A percentile compares a stretch with the other conserved stretches of the same genome.
Conservation (phyloP, 495 filamentous ascomycete species). For the Ramalina peruviana region DNA sequence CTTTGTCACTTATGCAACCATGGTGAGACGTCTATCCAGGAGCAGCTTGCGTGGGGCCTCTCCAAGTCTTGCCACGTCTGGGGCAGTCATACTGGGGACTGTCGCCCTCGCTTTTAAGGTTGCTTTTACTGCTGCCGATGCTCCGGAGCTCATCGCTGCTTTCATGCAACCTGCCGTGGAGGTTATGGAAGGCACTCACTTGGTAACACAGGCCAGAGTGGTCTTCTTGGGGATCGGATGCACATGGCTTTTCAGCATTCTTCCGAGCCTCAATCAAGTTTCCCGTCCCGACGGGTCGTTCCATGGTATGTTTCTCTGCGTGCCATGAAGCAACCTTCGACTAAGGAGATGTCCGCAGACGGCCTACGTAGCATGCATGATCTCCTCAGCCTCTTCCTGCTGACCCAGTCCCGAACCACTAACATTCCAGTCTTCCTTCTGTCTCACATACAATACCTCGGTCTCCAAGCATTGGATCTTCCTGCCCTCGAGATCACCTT, state of each 20-base stretch:
- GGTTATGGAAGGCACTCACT: conserved; percentile 27
- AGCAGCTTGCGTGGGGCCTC: conserved; percentile 17
- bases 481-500: conserved; percentile 41
- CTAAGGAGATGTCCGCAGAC: not conserved
- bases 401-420: conserved; percentile 71
- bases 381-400: conserved; percentile 59
- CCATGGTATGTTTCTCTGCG: too few relatives aligned
- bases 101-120: conserved; percentile 72
- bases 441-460: conserved; percentile 43
- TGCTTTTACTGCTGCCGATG: conserved; percentile 67
- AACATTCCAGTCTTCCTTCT: conserved; percentile 76
- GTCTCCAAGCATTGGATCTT: conserved; percentile 36
- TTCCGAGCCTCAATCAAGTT: too few relatives aligned
- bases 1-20: conserved; percentile 48
- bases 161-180: conserved; percentile 30
- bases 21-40: conserved; percentile 23
- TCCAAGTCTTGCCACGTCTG: conserved; percentile 2
- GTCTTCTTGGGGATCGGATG: conserved; percentile 24
- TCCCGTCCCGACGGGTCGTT: too few relatives aligned
- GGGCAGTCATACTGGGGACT: conserved; percentile 14
- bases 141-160: conserved; percentile 61
- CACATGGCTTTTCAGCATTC: too few relatives aligned
- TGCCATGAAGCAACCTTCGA: too few relatives aligned
- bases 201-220: conserved; percentile 37
- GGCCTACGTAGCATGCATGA: conserved; percentile 36